A percentile compares a stretch with the other conserved stretches of the same genome.
Evolutionary conservation across 768 basidiomycete species (phyloP).

Genomic region (Boletellus sp.): DNA sequence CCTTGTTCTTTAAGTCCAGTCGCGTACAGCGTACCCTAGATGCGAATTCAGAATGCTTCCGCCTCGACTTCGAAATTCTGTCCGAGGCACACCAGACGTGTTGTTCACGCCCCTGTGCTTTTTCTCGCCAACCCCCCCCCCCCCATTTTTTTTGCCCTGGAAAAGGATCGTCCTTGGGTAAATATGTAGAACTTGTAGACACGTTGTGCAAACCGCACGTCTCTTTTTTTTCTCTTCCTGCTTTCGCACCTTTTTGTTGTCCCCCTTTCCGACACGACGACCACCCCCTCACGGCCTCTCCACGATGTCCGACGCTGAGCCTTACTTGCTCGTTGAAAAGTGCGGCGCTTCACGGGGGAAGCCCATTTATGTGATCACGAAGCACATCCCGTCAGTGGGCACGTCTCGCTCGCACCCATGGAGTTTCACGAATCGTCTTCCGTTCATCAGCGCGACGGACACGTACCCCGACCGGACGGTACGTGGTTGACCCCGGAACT

Average conservation of each 20-base stretch:
- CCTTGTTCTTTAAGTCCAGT: slow-evolving; percentile 21
- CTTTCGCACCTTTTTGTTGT: slow-evolving; percentile 23
- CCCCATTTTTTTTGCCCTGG: too few relatives aligned
- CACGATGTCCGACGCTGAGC: slow-evolving; percentile 29
- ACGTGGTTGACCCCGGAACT: slow-evolving; percentile 9
- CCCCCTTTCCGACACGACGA: slow-evolving; percentile 10
- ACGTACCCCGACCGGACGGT: slow-evolving; percentile 34
- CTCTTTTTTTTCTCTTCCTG: slow-evolving; percentile 4
- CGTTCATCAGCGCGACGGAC: slow-evolving; percentile 26
- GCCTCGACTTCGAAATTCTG: slow-evolving; percentile 20
- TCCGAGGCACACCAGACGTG: slow-evolving; percentile 1
- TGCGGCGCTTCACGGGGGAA: slow-evolving; percentile 40
- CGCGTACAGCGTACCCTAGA: slow-evolving; percentile 19
- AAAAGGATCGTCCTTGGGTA: slow-evolving; percentile 26
- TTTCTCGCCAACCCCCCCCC: too few relatives aligned
- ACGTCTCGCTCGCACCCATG: slow-evolving; percentile 3
- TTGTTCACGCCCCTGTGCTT: not conserved
- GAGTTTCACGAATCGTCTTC: slow-evolving; percentile 16
- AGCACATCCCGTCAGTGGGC: slow-evolving; percentile 38
- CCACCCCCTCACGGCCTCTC: not conserved
- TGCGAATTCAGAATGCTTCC: slow-evolving; percentile 24
- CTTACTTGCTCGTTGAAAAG: slow-evolving; percentile 40
- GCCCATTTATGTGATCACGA: slow-evolving; percentile 42
- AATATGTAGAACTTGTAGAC: slow-evolving; percentile 28
- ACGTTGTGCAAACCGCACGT: slow-evolving; percentile 24